These are phyloP conservation scores for Castanospermum australe DNA, from an alignment of 306 rosid species.

Conservation along the genomic window DNA sequence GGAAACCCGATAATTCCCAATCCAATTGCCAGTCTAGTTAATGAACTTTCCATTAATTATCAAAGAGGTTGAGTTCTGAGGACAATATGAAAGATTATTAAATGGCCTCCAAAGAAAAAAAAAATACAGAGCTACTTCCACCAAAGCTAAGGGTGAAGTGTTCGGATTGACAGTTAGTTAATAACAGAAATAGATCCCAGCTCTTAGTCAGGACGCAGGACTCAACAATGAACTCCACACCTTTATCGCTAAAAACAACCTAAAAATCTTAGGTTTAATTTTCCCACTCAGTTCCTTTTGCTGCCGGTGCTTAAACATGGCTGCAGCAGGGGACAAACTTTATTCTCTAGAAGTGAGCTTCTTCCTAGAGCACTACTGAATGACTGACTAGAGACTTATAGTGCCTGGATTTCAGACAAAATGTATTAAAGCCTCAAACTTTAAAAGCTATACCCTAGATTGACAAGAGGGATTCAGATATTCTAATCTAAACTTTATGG, in stretches of 20 bases:
- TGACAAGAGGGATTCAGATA: not conserved
- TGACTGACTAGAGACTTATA: not conserved
- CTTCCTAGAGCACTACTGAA: conserved; percentile 5
- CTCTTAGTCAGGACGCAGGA: no score
- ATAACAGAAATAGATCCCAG: no score
- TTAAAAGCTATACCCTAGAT: not conserved
- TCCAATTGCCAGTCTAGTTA: no score
- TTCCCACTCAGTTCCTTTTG: not conserved
- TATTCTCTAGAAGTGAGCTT: not conserved
- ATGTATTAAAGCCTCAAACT: not conserved
- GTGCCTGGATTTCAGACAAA: not conserved
- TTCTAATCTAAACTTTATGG: not conserved
- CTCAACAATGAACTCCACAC: not conserved
- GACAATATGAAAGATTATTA: not conserved
- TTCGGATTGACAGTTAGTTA: not conserved
- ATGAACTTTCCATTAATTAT: no score
- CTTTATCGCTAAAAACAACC: not conserved
- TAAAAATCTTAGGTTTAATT: no score
- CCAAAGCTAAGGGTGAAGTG: not conserved
- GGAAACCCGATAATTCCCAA: no score
- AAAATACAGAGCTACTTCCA: not conserved
- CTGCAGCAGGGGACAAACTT: not conserved
- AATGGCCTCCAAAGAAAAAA: not conserved
- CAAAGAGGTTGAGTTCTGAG: no score
- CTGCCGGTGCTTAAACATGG: not conserved